Evolutionary conservation across 2,329 filamentous ascomycete genomes (phyloP).

Genomic region (Colletotrichum sp.): DNA sequence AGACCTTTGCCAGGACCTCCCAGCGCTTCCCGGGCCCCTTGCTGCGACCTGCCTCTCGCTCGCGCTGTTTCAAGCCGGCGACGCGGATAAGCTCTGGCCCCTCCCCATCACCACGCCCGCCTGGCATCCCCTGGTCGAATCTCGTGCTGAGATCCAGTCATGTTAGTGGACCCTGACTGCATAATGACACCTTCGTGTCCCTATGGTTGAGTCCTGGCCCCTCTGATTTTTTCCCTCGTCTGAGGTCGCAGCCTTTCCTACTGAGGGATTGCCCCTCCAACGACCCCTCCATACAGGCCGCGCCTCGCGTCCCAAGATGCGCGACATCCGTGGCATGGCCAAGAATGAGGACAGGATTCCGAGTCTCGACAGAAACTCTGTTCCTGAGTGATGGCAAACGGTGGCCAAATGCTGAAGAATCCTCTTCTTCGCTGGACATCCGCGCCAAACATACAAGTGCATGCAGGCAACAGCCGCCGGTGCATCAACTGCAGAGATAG

Average conservation of each 20-base stretch:
- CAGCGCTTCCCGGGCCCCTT: not conserved
- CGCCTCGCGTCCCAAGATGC: conserved; percentile 4
- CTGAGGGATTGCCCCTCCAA: conserved; percentile 12
- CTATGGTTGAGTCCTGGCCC: not conserved
- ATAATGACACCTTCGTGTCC: conserved; percentile 14
- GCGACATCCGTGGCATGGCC: not conserved
- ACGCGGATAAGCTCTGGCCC: conserved; percentile 19
- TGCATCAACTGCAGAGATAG: not conserved
- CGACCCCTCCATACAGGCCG: conserved; percentile 1
- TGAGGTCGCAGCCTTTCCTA: conserved; percentile 7
- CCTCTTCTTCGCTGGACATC: not conserved
- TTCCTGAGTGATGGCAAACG: not conserved
- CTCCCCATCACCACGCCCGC: not conserved
- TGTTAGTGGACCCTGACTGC: conserved; percentile 19
- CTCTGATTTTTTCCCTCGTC: not conserved
- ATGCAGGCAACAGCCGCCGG: not conserved
- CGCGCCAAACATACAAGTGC: not conserved
- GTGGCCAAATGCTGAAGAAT: not conserved
- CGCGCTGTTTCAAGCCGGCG: conserved; percentile 20
- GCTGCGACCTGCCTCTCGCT: not conserved
- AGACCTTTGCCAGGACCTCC: not conserved
- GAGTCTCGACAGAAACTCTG: not conserved
- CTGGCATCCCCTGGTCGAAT: conserved; percentile 5
- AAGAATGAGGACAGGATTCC: not conserved
- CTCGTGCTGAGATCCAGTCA: conserved; percentile 9